Evolutionary conservation across 345 rosid species (phyloP), one percentile per base, ranked within the genome.

Genomic region (Salix exigua): DNA sequence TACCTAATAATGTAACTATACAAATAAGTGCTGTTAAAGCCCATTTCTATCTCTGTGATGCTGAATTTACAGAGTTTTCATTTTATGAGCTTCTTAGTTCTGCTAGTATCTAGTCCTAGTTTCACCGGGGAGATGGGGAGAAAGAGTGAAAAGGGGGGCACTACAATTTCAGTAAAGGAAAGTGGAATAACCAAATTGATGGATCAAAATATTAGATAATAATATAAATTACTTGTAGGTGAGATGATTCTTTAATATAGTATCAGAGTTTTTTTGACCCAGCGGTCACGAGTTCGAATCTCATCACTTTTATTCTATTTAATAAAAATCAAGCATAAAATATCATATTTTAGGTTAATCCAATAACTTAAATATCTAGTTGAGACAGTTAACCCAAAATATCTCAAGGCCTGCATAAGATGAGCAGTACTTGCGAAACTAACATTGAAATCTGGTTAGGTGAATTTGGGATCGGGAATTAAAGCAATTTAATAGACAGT

Each of bases 401-500:
- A 40, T 28, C 53, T 38, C 73, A 42, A 21, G 37, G 66, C 6
- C 63, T 23, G 23, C 48, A 18, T 18, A 23, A 64, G 66, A 30
- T 46, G 55, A 17, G 28, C 1, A 11, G 17, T 40, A 40, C 26
- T 48, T 66, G 68, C 26, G 26, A 46, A 66, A n/a, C n/a, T n/a
- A n/a, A 30, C 7, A 9, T 73, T 72, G 16, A 69, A 58, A 30
- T 58, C 16, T 38, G 73, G 73, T 74, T 71, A 5, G 78, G 80
- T 79, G 80, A 78, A n/a, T 67, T 77, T 76, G 73, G 67, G 78
- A 35, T 48, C 65, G 35, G 68, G 37, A 66, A 68, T 73, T 76
- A 78, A 81, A 73, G 58, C 74, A 66, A 73, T n/a, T 81, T 21
- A 78, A 48, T 58, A 55, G 78, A 74, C 79, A 37, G 80, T 76